Base-by-base conservation (phyloP, 73 alveolate species). In the Paramecium tetraurelia region DNA sequence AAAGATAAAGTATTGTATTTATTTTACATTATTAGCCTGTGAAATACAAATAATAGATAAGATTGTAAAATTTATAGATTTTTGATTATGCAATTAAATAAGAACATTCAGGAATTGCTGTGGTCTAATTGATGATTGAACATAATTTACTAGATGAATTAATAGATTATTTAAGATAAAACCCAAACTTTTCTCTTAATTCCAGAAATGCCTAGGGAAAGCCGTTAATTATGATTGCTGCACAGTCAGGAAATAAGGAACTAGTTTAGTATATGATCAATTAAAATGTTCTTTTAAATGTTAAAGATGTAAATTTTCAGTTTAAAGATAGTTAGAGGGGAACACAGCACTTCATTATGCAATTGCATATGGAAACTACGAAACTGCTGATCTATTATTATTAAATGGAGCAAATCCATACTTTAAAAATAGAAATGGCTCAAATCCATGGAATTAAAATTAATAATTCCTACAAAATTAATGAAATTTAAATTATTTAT, bases 331-430 rank as follows among this genome's bases (percentile, higher is more conserved):
- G 84, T 35, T 33, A 40, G 59, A 75, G 11, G 87, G 87, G 57
- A 75, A 75, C 8, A 75, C 87, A 75, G 87, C 87, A 20, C 48
- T 33, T 36, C 87, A 75, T 33, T 40, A 75, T 75, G 87, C 87
- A 5, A 7, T 75, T 36, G 87, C 57, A 36, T 36, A n/a, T 21
- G 33, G 33, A 75, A 12, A 75, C 16, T 75, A 36, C 16, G 38
- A 33, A 9, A 12, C n/a, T 4, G 87, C 87, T 36, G 87, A 75
- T 40, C 29, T 75, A 21, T 16, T 71, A 36, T 14, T 75, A 5
- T 36, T 10, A 40, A 14, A 75, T 33, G 63, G 57, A 36, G 87
- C 87, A 5, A 29, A 33, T 75, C 38, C 59, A 16, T 40, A 21
- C 27, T 9, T 68, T 2, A 31, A 12, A 31, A 33, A 75, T 36